Base-by-base conservation (phyloP, 441 rosid genomes). In the Macaranga tanarius region DNA sequence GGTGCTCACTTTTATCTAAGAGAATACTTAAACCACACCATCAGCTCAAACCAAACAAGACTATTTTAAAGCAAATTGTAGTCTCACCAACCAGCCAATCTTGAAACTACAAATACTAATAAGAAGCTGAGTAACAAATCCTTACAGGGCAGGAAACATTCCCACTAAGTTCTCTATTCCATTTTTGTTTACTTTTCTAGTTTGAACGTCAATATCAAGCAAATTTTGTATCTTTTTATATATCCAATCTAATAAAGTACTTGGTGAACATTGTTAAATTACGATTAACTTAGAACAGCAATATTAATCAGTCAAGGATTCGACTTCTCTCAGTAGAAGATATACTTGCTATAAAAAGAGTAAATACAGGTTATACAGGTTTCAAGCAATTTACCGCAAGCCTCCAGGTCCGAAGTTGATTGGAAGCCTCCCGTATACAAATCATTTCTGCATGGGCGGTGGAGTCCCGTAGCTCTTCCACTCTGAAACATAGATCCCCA, bases 371-470 rank as follows among this genome's bases (percentile, higher is more conserved):
- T 12, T 58, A 40, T 52, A 42, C 47, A 42, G 47, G 13, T 42
- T 42, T 42, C 8, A 42, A 42, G 11, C 47, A 42, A 42, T 8
- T 83, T 91, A 95, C 97, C 86, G 87, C 84, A 44, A 95, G 97
- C 82, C 98, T 91, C 99, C 98, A 93, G 56, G 92, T 77, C 47
- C 69, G 85, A 55, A 91, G 93, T 57, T 73, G 80, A 47, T 85
- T 90, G 7, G 98, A 95, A 74, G 95, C 99, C 81, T 87, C 97
- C 73, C 96, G 86, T 69, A 95, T 91, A 79, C 99, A 93, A 42
- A 93, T 87, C 91, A 95, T 89, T 87, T 95, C 98, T 50, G 99
- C 99, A 82, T 91, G 98, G 26, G 99, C 97, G 17, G 99, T 91
- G 63, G 99, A 90, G 82, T 95, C 99, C 69, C 97, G 87, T 70